Base-by-base conservation (phyloP, 306 rosid genomes). In the Lathyrus tuberosus region DNA sequence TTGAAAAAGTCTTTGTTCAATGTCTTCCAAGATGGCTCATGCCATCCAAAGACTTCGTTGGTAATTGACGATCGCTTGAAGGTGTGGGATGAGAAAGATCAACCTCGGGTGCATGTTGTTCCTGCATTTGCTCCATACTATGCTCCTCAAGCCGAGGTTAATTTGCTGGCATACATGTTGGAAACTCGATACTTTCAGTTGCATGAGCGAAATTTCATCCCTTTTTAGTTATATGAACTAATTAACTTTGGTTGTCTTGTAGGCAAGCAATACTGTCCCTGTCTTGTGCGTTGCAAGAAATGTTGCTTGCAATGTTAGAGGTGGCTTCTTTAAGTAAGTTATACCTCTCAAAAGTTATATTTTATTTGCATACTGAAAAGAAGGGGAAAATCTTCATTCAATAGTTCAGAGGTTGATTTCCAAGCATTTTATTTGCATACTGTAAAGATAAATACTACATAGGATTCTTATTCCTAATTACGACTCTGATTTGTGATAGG, bases 111-210 rank as follows among this genome's bases (percentile, higher is more conserved):
- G 65, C 99, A 95, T 70, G 99, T 95, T 67, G 99, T 95, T 62
- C 99, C 99, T 80, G 99, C 97, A 65, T 95, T 91, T 87, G 95
- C 99, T 30, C 99, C 99, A 40, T 95, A 95, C 82, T 91, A 87
- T 73, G 95, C 97, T 70, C 99, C 97, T 79, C 96, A 89, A 79
- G 97, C 99, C 67, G 99, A 95, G 77, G 99, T 95, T 84, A 67
- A 67, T 56, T 51, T 58, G 67, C 67, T 76, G 72, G 38, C 35
- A 57, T 62, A n/a, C 79, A 17, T 68, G 43, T 68, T 75, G 51
- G 76, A 78, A 42, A 48, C 42, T 62, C 14, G 38, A 15, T 42
- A 41, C 53, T 52, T 46, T 65, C 31, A 53, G 38, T 20, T 69
- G 49, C 69, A 44, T 22, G 68, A 44, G 17, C 61, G 14, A 8